Evolutionary conservation across 2,329 filamentous ascomycete species (phyloP), one percentile per base, ranked within the genome.

Genomic region (Cladorrhinum sp.): DNA sequence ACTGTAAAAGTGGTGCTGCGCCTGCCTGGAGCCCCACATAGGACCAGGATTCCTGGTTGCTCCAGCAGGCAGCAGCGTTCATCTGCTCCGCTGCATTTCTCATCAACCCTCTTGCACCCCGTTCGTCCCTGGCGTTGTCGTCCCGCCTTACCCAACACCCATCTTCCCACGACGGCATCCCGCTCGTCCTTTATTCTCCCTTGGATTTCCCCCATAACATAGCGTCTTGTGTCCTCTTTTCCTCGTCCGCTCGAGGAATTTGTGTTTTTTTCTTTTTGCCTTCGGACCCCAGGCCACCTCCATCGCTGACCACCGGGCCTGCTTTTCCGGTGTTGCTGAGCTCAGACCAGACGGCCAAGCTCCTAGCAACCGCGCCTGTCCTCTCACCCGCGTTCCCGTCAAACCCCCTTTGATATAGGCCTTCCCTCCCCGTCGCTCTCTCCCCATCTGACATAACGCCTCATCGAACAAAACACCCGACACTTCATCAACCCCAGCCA

Each of bases 41-140:
- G 53, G n/a, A 18, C 57, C 46, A 50, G 62, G 60, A 49, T 36
- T 42, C 66, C 67, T 23, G 49, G 67, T 63, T 39, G 53, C 12
- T 39, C 30, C 26, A 63, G 59, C 65, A 70, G 68, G 68, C 68
- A 70, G 68, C 68, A 70, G 64, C 66, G 65, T 65, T 58, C 53
- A 56, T 53, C 59, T 14, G 58, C 60, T 62, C 64, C 61, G 57
- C 62, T 46, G 65, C 66, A 70, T 70, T 69, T 70, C 68, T 70
- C 68, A 70, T 70, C 68, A 65, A 61, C 64, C 57, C 63, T 63
- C 42, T 8, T 14, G 42, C 42, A 46, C 42, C n/a, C 42, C 42
- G 42, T 46, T 46, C 42, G n/a, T 46, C 42, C 42, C 42, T 16
- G 42, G 42, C 49, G 23, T 53, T 18, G 23, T 30, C 39, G 21